Evolutionary conservation across 2,329 filamentous ascomycete genomes (phyloP).

Genomic region (Dendrostoma leiphaemia): DNA sequence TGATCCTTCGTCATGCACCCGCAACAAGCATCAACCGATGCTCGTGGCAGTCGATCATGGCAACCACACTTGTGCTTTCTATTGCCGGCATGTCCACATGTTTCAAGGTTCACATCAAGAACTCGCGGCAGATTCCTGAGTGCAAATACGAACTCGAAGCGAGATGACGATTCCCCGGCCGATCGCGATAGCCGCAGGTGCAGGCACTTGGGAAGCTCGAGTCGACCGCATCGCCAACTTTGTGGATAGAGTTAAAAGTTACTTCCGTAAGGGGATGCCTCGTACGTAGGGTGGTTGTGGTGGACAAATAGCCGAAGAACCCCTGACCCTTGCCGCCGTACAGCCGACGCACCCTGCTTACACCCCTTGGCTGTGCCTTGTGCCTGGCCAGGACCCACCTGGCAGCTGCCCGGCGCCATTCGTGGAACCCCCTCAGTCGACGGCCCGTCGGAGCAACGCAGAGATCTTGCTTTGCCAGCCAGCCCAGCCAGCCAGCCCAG

Average conservation of each 20-base stretch:
- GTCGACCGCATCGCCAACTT: background rate
- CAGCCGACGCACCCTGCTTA: background rate
- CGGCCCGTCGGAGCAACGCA: slow-evolving; percentile 2
- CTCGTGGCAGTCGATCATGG: background rate
- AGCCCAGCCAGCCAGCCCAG: too few relatives aligned
- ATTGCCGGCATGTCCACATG: background rate
- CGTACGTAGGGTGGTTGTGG: background rate
- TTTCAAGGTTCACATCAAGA: background rate
- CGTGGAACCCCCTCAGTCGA: slow-evolving; percentile 4
- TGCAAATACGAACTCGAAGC: background rate
- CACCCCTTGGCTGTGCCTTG: too few relatives aligned
- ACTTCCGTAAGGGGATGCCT: background rate
- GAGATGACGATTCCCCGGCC: too few relatives aligned
- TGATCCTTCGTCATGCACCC: background rate
- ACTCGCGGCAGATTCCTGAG: background rate
- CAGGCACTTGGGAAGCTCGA: background rate
- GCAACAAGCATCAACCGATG: background rate
- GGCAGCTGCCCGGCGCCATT: too few relatives aligned
- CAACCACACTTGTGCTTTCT: background rate
- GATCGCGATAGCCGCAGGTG: too few relatives aligned
- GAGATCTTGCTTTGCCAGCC: background rate
- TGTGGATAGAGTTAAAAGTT: slow-evolving; percentile 7
- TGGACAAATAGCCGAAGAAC: background rate
- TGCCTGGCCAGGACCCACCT: too few relatives aligned
- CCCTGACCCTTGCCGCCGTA: slow-evolving; percentile 1